Evolutionary conservation across 1,284 basidiomycete genomes (phyloP).

Genomic region (Rhodotorula glutinis): DNA sequence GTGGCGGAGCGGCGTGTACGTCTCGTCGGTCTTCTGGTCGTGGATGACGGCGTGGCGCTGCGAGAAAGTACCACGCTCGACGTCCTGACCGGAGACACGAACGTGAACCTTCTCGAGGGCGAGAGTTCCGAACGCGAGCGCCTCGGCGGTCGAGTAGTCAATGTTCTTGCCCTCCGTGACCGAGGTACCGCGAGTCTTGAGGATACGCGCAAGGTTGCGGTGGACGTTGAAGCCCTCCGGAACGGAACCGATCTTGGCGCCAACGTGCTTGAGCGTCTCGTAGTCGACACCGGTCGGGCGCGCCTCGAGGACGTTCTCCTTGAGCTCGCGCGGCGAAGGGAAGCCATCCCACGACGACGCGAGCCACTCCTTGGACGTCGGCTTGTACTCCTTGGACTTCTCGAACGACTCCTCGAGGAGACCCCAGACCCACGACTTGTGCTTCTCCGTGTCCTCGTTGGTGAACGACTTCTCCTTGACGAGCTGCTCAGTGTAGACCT

Average conservation of each 20-base stretch:
- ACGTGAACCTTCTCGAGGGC: constrained; percentile 91
- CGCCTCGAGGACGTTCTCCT: constrained; percentile 85
- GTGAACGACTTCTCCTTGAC: constrained; percentile 91
- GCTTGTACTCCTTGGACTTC: constrained; percentile 89
- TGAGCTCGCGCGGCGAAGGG: constrained; percentile 93
- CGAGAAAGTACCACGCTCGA: constrained; percentile 99
- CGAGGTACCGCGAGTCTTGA: constrained; percentile 79
- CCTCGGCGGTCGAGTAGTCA: constrained; percentile 99
- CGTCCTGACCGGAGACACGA: constrained; percentile 95
- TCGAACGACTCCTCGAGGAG: constrained; percentile 90
- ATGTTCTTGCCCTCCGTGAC: constrained; percentile 87
- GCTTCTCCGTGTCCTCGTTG: constrained; percentile 93
- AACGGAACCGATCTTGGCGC: constrained; percentile 78
- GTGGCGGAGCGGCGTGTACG: constrained; percentile 86
- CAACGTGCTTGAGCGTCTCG: constrained; percentile 77
- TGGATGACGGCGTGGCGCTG: constrained; percentile 96
- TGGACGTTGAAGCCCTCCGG: constrained; percentile 85
- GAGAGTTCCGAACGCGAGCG: constrained; percentile 90
- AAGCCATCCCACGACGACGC: constrained; percentile 98
- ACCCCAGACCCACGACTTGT: constrained; percentile 99
- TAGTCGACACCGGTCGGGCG: constrained; percentile 78
- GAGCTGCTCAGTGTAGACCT: constrained; percentile 86
- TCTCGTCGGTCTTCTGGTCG: constrained; percentile 88
- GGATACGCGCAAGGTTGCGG: constrained; percentile 90
- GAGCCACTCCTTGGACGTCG: constrained; percentile 92